These are phyloP conservation scores for Solanum verrucosum DNA, from an alignment of 257 asterid species.

Conservation along the genomic window DNA sequence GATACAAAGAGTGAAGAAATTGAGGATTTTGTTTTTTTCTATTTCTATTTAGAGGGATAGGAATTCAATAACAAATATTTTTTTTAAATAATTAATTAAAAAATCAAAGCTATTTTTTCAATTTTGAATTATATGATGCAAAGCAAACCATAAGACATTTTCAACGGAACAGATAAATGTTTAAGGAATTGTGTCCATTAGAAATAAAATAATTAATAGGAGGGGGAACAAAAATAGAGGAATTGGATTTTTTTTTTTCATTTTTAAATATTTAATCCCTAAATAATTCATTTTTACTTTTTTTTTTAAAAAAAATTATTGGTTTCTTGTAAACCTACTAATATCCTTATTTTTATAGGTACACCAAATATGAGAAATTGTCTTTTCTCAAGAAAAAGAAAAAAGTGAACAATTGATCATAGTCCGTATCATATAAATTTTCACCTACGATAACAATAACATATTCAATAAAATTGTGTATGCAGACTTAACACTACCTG, in stretches of 20 bases:
- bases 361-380: background rate
- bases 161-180: background rate
- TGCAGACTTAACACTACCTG: background rate
- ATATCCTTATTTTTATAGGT: background rate
- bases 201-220: background rate
- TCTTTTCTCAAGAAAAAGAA: background rate
- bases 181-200: background rate
- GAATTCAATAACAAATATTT: background rate
- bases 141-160: background rate
- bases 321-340: background rate
- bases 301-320: background rate
- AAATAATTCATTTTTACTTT: background rate
- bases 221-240: background rate
- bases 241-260: background rate
- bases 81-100: background rate
- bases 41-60: background rate
- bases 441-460: too few species aligned
- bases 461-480: too few species aligned
- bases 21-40: background rate
- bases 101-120: background rate
- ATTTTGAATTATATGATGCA: background rate
- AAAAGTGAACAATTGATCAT: background rate
- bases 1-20: background rate
- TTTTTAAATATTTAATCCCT: background rate
- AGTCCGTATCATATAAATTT: background rate